Conservation (phyloP, 352 stramenopile species). For the Globisporangium parvum region DNA sequence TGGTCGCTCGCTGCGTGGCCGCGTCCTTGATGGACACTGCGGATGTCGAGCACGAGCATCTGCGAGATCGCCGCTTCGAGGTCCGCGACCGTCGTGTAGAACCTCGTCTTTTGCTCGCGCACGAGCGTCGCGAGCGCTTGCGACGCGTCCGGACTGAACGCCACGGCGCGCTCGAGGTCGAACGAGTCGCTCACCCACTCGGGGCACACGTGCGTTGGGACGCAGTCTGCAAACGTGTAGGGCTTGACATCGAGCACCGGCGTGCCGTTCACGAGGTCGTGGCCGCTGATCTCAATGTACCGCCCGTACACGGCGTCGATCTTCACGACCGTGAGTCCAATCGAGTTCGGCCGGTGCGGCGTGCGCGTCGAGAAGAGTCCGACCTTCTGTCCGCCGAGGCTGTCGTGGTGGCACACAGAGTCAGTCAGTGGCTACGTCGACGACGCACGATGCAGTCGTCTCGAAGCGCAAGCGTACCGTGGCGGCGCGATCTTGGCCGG, state of each 20-base stretch:
- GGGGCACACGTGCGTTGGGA: constrained; percentile 48
- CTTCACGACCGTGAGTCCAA: constrained; percentile 90
- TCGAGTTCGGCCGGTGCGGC: constrained; percentile 94
- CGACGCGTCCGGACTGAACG: constrained; percentile 42
- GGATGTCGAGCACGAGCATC: constrained; percentile 81
- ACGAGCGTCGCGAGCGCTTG: constrained; percentile 37
- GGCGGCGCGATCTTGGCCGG: constrained; percentile 77
- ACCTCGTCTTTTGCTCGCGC: constrained; percentile 36
- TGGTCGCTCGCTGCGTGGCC: constrained; percentile 45
- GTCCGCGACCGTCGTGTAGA: constrained; percentile 56
- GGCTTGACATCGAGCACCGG: constrained; percentile 98
- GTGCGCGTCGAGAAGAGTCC: constrained; percentile 96
- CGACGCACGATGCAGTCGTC: neutral
- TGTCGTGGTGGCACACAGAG: constrained; percentile 4
- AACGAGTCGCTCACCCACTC: constrained; percentile 62
- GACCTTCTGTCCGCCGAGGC: constrained; percentile 73
- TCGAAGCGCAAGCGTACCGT: constrained; percentile 13
- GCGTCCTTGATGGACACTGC: constrained; percentile 73
- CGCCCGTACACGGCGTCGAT: constrained; percentile 82
- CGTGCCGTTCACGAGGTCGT: constrained; percentile 95
- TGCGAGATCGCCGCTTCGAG: constrained; percentile 61
- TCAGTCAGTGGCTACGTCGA: neutral
- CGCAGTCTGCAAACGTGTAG: constrained; percentile 89
- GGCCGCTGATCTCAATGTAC: constrained; percentile 87
- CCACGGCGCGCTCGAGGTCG: constrained; percentile 40